Evolutionary conservation across 768 basidiomycete genomes (phyloP).

Genomic region (Pisolithus tinctorius): DNA sequence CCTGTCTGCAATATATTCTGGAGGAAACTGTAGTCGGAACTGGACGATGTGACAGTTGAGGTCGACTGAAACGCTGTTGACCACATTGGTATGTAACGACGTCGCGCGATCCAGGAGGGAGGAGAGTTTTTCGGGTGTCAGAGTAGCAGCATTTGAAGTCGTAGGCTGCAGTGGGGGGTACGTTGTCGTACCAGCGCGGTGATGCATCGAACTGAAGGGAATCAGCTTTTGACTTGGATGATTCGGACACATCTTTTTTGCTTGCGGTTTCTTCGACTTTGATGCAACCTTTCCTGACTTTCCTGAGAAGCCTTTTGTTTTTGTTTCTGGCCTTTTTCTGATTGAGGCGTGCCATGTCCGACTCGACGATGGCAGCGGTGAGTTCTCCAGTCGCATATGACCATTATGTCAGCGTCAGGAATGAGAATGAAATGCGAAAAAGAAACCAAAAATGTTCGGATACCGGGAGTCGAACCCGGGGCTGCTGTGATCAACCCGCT

Average conservation of each 20-base stretch:
- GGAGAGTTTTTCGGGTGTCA: constrained; percentile 39
- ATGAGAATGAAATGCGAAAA: too few species aligned
- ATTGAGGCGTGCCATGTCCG: not conserved
- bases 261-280: not conserved
- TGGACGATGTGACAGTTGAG: constrained; percentile 34
- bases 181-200: constrained; percentile 50
- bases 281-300: not conserved
- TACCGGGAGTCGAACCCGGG: constrained; percentile 16
- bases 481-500: constrained; percentile 8
- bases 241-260: not conserved
- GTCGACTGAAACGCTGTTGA: constrained; percentile 43
- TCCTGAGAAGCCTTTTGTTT: constrained; percentile 3
- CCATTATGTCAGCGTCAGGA: too few species aligned
- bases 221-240: not conserved
- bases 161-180: constrained; percentile 9
- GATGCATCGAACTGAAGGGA: constrained; percentile 23
- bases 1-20: constrained; percentile 80
- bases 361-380: too few species aligned
- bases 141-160: constrained; percentile 15
- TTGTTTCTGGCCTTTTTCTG: constrained; percentile 11
- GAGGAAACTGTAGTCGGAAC: constrained; percentile 77
- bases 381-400: too few species aligned
- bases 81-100: constrained; percentile 38
- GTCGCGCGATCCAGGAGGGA: constrained; percentile 41
- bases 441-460: constrained; percentile 7